Conservation (phyloP, 768 basidiomycete genomes). For the Hirschioporus abietinus region DNA sequence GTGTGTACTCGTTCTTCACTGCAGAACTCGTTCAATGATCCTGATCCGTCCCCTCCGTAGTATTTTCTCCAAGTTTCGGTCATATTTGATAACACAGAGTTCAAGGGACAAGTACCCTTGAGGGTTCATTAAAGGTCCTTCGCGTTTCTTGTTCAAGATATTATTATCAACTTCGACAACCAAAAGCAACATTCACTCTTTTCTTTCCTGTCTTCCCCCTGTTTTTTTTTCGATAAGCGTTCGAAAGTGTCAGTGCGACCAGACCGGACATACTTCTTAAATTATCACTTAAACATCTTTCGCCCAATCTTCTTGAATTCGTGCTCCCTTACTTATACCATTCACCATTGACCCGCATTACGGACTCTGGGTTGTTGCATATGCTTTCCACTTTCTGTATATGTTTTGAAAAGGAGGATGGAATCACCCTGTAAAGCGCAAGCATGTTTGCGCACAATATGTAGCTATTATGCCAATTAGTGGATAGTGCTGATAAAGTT, state of each 20-base stretch:
- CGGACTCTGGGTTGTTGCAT: not conserved
- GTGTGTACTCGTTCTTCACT: constrained; percentile 30
- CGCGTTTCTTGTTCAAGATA: constrained; percentile 1
- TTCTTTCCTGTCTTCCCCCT: not conserved
- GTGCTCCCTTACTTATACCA: not conserved
- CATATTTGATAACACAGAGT: constrained; percentile 54
- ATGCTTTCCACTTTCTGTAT: no score
- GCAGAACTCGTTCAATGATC: not conserved
- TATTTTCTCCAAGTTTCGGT: constrained; percentile 73
- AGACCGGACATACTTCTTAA: not conserved
- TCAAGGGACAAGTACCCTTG: constrained; percentile 58
- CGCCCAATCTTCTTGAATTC: not conserved
- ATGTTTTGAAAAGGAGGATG: no score
- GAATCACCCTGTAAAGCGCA: no score
- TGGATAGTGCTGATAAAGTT: no score
- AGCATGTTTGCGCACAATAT: no score
- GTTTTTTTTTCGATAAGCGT: constrained; percentile 4
- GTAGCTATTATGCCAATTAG: no score
- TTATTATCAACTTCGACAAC: not conserved
- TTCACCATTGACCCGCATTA: not conserved
- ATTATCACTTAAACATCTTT: not conserved
- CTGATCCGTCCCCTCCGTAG: constrained; percentile 28
- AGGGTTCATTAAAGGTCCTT: constrained; percentile 38
- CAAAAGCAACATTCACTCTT: not conserved
- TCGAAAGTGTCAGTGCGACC: constrained; percentile 1